A percentile compares a stretch with the other conserved stretches of the same genome.
Evolutionary conservation across 805 yeast species (phyloP).

Genomic region (Isabelozyma pseudorhagii): DNA sequence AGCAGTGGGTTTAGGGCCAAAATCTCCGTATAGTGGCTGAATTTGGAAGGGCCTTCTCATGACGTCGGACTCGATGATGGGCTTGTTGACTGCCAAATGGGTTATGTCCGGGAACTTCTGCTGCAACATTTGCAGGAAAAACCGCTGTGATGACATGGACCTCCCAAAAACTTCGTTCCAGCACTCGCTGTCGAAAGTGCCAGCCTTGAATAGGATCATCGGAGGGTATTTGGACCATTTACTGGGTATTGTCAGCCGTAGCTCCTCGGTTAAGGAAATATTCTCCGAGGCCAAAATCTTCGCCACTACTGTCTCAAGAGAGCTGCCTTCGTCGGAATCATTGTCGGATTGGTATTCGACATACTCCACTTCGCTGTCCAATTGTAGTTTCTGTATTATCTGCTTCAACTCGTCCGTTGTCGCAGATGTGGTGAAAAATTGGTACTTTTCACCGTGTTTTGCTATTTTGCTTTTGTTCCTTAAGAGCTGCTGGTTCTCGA

Average conservation of each 20-base stretch:
- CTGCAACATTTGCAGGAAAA: conserved; percentile 11
- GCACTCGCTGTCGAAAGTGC: conserved; percentile 37
- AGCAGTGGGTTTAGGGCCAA: conserved; percentile 45
- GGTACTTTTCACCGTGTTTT: background rate
- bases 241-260: conserved; percentile 35
- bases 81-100: conserved; percentile 70
- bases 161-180: conserved; percentile 25
- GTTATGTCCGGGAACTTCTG: conserved; percentile 26
- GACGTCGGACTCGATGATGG: conserved; percentile 53
- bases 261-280: background rate
- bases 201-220: conserved; percentile 53
- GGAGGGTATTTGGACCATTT: conserved; percentile 69
- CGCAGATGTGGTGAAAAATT: background rate
- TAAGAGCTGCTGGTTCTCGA: background rate
- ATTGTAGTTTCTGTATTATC: background rate
- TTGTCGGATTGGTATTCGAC: background rate
- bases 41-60: conserved; percentile 67
- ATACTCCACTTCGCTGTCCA: background rate
- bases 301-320: background rate
- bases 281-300: background rate
- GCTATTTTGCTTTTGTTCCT: background rate
- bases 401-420: background rate
- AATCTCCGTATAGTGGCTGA: conserved; percentile 60
- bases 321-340: background rate
- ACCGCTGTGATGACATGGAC: background rate